Percentiles rank a stretch among this genome's conserved stretches.
These are phyloP conservation scores for Sphagnurus paluster DNA, from an alignment of 1,284 basidiomycete species.

Conservation along the genomic window DNA sequence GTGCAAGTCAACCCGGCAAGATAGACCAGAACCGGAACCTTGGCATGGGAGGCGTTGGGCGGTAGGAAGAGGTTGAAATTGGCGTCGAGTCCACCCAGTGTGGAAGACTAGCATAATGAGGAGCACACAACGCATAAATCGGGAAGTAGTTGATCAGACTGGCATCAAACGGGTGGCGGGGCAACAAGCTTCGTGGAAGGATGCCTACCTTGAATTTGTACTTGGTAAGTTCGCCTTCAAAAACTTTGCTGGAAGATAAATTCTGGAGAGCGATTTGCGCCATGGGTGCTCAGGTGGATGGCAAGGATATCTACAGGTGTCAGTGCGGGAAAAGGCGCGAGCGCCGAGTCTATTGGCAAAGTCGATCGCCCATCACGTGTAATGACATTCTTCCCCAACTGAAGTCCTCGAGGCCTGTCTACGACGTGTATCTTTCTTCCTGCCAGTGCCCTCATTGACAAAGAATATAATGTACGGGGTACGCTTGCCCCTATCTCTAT, in stretches of 20 bases:
- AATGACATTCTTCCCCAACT: no score
- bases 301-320: neutral
- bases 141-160: constrained; percentile 5
- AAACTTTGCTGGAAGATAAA: constrained; percentile 78
- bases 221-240: constrained; percentile 79
- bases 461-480: neutral
- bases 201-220: constrained; percentile 80
- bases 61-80: constrained; percentile 94
- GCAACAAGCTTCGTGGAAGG: neutral
- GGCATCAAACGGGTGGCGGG: neutral
- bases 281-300: constrained; percentile 16
- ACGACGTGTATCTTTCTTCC: no score
- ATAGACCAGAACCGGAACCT: constrained; percentile 86
- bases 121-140: neutral
- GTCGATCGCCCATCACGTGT: constrained; percentile 15
- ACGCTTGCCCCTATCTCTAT: neutral
- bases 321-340: constrained; percentile 1
- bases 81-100: constrained; percentile 79
- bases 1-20: constrained; percentile 94
- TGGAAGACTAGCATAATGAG: constrained; percentile 44
- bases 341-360: neutral
- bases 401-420: no score
- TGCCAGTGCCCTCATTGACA: no score
- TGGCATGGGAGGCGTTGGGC: constrained; percentile 50
- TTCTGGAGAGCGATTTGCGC: constrained; percentile 48